Evolutionary conservation across 2,329 filamentous ascomycete species (phyloP), one percentile per base, ranked within the genome.

Genomic region (Pseudocercospora pini-densiflorae): DNA sequence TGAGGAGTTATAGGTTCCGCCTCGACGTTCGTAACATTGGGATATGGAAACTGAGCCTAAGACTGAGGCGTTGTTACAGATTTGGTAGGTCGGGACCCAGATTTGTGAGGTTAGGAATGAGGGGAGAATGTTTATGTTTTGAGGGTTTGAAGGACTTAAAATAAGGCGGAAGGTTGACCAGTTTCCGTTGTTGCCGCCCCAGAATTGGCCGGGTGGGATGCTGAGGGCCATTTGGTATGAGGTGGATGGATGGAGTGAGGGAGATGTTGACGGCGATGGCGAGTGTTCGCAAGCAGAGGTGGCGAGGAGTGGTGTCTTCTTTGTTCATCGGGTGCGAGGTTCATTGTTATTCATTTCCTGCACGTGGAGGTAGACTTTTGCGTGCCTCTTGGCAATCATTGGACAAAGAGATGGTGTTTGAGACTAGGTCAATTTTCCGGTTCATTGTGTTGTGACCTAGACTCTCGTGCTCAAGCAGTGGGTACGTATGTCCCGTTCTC

Each of bases 141-240:
- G 59, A 6, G 31, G 55, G 21, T 40, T 58, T 24, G 55, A 40
- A 31, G 55, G 23, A 4, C 10, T 21, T 16, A 58, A n/a, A 2
- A 43, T 43, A 2, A 58, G 55, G 31, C 55, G 55, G 23, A 58
- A 40, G 29, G 55, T 58, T 14, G 55, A 58, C 59, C 59, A 61
- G 59, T 61, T 61, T 19, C 59, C 59, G 24, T 61, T 61, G 24
- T 61, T 61, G 23, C 59, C 59, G 10, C 40, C 59, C 59, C 59
- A 61, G 24, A 61, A 47, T 33, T 49, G n/a, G 16, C 36, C 36
- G 9, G 59, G 45, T 33, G 59, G 45, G 5, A 61, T 61, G 59
- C 24, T 51, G 43, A 61, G 40, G 23, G 59, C 59, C 59, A 61
- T 61, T 43, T 58, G 47, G 47, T 16, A n/a, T 23, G 47, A n/a